These are phyloP conservation scores for Sedum album DNA, from an alignment of 164 flowering plant species.

Conservation along the genomic window DNA sequence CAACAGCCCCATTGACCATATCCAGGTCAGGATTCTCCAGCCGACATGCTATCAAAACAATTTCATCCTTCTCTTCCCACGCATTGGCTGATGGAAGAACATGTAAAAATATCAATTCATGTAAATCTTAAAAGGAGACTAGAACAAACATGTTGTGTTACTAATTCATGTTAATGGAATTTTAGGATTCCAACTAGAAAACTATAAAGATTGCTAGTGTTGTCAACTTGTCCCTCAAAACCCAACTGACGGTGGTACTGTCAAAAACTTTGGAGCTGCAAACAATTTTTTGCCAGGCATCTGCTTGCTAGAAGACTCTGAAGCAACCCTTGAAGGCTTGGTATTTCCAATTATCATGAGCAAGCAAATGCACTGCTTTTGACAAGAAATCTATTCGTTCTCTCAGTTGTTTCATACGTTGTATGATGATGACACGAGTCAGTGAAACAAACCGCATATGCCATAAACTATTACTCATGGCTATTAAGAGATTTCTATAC, in stretches of 20 bases:
- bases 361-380: no score
- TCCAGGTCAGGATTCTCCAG: slow-evolving; percentile 72
- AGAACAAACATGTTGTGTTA: neutral
- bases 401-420: neutral
- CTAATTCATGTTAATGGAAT: neutral
- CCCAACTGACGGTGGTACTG: no score
- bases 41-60: slow-evolving; percentile 81
- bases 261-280: no score
- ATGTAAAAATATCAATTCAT: neutral
- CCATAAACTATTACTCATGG: neutral
- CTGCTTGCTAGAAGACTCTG: no score
- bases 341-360: no score
- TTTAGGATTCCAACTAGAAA: neutral
- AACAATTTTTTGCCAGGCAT: no score
- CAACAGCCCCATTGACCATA: slow-evolving; percentile 48
- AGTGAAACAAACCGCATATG: neutral
- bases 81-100: slow-evolving; percentile 65
- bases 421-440: neutral
- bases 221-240: no score
- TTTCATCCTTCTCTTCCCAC: slow-evolving; percentile 94
- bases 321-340: no score
- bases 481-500: neutral
- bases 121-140: neutral
- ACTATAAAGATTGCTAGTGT: neutral
- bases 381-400: neutral